Percentiles rank a stretch among this genome's conserved stretches.
Conservation (phyloP, 2,329 filamentous ascomycete species). For the Gnomoniopsis sp. region DNA sequence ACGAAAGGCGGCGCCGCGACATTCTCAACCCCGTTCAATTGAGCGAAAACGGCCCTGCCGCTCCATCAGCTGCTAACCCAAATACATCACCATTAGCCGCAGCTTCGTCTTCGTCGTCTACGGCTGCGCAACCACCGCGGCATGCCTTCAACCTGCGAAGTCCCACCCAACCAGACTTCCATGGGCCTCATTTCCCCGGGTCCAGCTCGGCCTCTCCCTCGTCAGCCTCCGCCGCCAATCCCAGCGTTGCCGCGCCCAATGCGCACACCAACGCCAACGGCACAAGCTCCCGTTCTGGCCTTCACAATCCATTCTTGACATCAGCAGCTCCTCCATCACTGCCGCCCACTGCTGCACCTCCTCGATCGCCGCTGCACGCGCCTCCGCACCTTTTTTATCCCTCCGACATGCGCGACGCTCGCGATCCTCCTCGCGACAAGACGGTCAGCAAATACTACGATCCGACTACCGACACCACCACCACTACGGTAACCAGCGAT, state of each 20-base stretch:
- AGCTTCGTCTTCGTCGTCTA: not conserved
- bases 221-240: constrained; percentile 22
- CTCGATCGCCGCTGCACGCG: constrained; percentile 42
- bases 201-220: constrained; percentile 26
- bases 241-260: constrained; percentile 22
- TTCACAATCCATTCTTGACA: constrained; percentile 20
- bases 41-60: constrained; percentile 10
- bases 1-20: constrained; percentile 41
- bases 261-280: constrained; percentile 25
- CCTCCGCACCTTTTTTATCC: constrained; percentile 41
- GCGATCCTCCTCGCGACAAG: constrained; percentile 35
- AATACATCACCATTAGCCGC: constrained; percentile 5
- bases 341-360: constrained; percentile 23
- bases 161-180: constrained; percentile 42
- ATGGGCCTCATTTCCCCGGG: constrained; percentile 25
- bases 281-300: constrained; percentile 20
- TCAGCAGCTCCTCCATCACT: constrained; percentile 12
- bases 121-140: constrained; percentile 29
- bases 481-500: constrained; percentile 40
- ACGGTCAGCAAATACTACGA: constrained; percentile 50
- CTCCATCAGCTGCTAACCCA: constrained; percentile 1
- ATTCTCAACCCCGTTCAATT: constrained; percentile 37
- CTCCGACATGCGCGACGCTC: constrained; percentile 23
- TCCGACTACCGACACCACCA: constrained; percentile 47
- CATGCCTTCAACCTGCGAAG: constrained; percentile 49